Base-by-base conservation (phyloP, 768 basidiomycete genomes). In the Panus rudis region DNA sequence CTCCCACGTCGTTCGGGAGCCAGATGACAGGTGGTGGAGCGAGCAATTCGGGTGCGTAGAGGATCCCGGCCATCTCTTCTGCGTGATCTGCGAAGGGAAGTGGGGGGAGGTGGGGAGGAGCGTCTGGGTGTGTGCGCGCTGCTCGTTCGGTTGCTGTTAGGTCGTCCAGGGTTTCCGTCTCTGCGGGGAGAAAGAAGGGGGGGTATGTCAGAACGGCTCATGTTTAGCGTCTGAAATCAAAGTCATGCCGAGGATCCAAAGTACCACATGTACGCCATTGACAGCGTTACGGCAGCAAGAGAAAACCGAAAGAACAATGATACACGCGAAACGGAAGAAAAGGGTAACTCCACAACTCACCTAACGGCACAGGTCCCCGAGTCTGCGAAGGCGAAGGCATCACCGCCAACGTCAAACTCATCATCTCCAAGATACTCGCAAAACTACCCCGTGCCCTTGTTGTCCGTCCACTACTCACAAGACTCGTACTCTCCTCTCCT, bases 391-490 rank as follows among this genome's bases (percentile, higher is more conserved):
- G 64, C 3, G 79, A 73, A 3, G 85, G 85, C 68, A 75, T 75
- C 6, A 87, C 83, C 4, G 85, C 84, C 31, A 88, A 67, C 14
- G 84, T 87, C 43, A 78, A 52, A 47, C 81, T 80, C 81, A 90
- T 87, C 83, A 90, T 85, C 56, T 89, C 85, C 46, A 90, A 66
- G 38, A 90, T 83, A 28, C 81, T 82, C 4, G 85, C 84, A 68
- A 87, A 83, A 3, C 85, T 88, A 5, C 82, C 79, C 45, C 85
- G 75, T 31, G 70, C 58, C 20, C 73, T 66, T n/a, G 55, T 52
- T 21, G 39, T 58, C 39, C 59, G 50, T n/a, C 49, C 56, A 17
- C 63, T 63, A 39, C 58, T 65, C n/a, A 71, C 71, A 40, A 73
- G 64, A 49, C 73, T 74, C 11, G 66, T 68, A 46, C 67, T 73